phyloP scores from a whole-genome alignment of 164 flowering plant genomes.

The Magnolia officinalis region DNA sequence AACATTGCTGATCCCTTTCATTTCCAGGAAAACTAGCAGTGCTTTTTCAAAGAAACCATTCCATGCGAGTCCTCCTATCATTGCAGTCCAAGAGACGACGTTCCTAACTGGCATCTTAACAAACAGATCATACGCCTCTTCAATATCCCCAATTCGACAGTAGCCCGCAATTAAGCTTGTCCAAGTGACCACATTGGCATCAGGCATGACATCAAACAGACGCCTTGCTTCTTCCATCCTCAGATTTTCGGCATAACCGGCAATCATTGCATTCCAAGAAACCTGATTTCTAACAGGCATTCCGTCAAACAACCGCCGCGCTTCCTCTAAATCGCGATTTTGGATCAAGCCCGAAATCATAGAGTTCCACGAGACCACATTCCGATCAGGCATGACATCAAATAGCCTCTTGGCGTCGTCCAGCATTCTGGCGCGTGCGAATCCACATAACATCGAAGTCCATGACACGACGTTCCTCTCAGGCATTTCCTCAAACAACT shows the following conservation, averaged over 20 bases:
- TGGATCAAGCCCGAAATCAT: slow-evolving; percentile 50
- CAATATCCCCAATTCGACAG: slow-evolving; percentile 46
- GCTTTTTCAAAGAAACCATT: slow-evolving; percentile 48
- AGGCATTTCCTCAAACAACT: slow-evolving; percentile 44
- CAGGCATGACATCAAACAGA: slow-evolving; percentile 43
- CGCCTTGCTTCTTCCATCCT: slow-evolving; percentile 44
- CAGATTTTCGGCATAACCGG: slow-evolving; percentile 40
- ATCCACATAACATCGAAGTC: slow-evolving; percentile 52
- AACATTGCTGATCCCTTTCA: slow-evolving; percentile 18
- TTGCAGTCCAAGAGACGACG: slow-evolving; percentile 70
- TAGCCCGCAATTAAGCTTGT: slow-evolving; percentile 58
- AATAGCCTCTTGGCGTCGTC: slow-evolving; percentile 36
- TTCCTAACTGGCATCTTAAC: slow-evolving; percentile 47
- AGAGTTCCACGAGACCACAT: slow-evolving; percentile 54
- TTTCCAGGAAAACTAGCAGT: slow-evolving; percentile 37
- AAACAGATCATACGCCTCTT: slow-evolving; percentile 46
- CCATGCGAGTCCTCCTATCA: slow-evolving; percentile 65
- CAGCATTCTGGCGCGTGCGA: slow-evolving; percentile 23
- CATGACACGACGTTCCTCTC: slow-evolving; percentile 53
- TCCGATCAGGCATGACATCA: slow-evolving; percentile 44
- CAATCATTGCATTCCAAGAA: slow-evolving; percentile 50
- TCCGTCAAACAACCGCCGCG: slow-evolving; percentile 35
- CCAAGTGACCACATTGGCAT: slow-evolving; percentile 56
- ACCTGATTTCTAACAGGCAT: slow-evolving; percentile 38
- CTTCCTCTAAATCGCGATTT: slow-evolving; percentile 45